Base-by-base conservation (phyloP, 2,329 filamentous ascomycete species). In the Graphiopsis chlorocephala region DNA sequence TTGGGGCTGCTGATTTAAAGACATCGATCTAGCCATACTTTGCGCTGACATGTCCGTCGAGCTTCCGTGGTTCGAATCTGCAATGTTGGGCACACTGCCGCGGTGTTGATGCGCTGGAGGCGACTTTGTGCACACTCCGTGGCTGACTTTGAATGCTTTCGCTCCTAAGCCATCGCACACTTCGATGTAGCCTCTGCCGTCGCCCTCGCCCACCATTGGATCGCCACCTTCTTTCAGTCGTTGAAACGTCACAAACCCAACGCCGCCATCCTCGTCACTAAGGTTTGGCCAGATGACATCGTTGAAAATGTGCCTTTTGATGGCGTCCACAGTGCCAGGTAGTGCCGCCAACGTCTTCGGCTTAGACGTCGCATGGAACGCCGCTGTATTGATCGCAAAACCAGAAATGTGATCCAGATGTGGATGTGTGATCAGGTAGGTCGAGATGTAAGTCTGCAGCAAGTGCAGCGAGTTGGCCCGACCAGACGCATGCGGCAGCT, bases 261-360 rank as follows among this genome's bases (percentile, higher is more conserved):
- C 93, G 26, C 95, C 95, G 35, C 93, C 93, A 75, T 97, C 95
- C 78, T 99, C 95, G 73, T 99, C 94, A 0, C 92, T 96, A 45
- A 99, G 80, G 71, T 99, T 99, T 0, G 95, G 95, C 95, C 95
- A 99, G 62, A 98, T 96, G 65, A 97, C 82, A 73, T 97, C 96
- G 78, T 99, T 99, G 82, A 99, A 99, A 66, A 99, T 92, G 78
- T 99, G 93, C 0, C 84, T 88, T 76, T 97, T 98, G 78, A 99
- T 89, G 0, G 94, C 93, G 53, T 92, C 85, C 60, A 99, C 93
- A n/a, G 94, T 96, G 29, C 88, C 89, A 0, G 93, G 92, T 4
- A 98, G 81, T 0, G 91, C 94, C 1, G 94, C 93, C 15, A 99
- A 82, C 26, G 90, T 87, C 78, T 98, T 99, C 0, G 93, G 92